A percentile compares a stretch with the other conserved stretches of the same genome.
phyloP scores from a whole-genome alignment of 495 filamentous ascomycete species.

The Platismatia glauca region DNA sequence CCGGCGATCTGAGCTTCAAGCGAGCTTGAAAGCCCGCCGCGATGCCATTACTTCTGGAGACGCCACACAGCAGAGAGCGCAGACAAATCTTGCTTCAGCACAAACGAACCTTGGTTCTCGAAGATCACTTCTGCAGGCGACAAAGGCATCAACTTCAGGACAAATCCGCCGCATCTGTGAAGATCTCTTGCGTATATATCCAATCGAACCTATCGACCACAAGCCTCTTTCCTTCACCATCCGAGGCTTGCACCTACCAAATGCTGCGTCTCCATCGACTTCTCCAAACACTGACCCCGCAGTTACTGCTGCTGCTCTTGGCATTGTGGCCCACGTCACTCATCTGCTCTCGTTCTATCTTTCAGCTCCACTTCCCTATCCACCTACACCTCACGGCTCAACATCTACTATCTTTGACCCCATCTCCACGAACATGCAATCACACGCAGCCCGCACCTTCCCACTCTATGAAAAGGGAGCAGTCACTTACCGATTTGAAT shows the following conservation, averaged over 20 bases:
- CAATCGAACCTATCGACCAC: constrained; percentile 57
- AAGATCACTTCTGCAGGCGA: constrained; percentile 43
- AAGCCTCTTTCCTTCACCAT: constrained; percentile 69
- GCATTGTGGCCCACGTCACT: constrained; percentile 68
- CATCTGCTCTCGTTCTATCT: constrained; percentile 78
- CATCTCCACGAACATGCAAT: constrained; percentile 55
- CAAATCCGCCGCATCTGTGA: constrained; percentile 82
- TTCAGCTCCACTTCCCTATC: constrained; percentile 68
- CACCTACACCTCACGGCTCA: constrained; percentile 61
- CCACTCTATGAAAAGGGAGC: constrained; percentile 71
- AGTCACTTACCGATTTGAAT: constrained; percentile 82
- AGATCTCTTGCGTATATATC: constrained; percentile 68
- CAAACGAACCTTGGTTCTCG: constrained; percentile 50
- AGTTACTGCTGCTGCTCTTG: constrained; percentile 69
- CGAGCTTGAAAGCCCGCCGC: constrained; percentile 55
- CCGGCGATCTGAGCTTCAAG: constrained; percentile 53
- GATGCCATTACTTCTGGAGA: constrained; percentile 58
- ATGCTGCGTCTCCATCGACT: constrained; percentile 55
- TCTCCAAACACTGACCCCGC: constrained; percentile 48
- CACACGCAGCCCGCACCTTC: constrained; percentile 54
- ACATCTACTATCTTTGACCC: constrained; percentile 71
- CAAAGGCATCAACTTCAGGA: constrained; percentile 55
- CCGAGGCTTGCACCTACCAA: constrained; percentile 64
- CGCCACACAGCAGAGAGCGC: constrained; percentile 46
- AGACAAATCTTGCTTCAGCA: constrained; percentile 39